A percentile compares a stretch with the other conserved stretches of the same genome.
These are phyloP conservation scores for Schwanniomyces etchellsii DNA, from an alignment of 1,139 yeast genomes.

Conservation along the genomic window DNA sequence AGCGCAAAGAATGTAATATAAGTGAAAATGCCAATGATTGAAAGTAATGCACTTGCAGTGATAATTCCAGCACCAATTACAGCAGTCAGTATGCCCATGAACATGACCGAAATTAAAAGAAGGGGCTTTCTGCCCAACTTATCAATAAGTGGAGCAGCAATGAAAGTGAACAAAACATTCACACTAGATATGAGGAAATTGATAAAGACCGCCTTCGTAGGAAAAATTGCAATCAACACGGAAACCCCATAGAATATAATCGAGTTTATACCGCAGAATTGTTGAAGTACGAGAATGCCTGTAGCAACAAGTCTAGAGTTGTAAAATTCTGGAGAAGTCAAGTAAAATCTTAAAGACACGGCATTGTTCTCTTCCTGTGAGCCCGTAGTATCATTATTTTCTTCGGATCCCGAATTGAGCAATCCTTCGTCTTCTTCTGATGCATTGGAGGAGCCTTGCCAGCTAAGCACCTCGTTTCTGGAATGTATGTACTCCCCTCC, in stretches of 20 bases:
- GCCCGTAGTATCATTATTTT: constrained; percentile 9
- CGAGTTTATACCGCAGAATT: constrained; percentile 87
- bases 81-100: constrained; percentile 66
- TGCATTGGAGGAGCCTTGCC: constrained; percentile 17
- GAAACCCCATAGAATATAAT: constrained; percentile 90
- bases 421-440: constrained; percentile 7
- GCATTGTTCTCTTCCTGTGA: constrained; percentile 4
- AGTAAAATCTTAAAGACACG: constrained; percentile 36
- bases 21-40: constrained; percentile 62
- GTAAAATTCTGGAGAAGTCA: constrained; percentile 44
- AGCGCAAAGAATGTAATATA: constrained; percentile 83
- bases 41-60: constrained; percentile 39
- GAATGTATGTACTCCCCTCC: constrained; percentile 37
- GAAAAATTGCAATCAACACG: constrained; percentile 64
- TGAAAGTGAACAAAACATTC: constrained; percentile 67
- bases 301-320: constrained; percentile 64
- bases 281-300: constrained; percentile 80
- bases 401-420: constrained; percentile 8
- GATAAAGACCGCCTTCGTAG: constrained; percentile 60
- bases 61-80: constrained; percentile 65
- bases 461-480: constrained; percentile 33
- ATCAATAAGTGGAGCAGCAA: constrained; percentile 71
- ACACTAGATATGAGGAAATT: constrained; percentile 71
- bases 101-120: constrained; percentile 53
- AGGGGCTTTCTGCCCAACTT: constrained; percentile 72